Evolutionary conservation across 306 rosid species (phyloP), one percentile per base, ranked within the genome.

Genomic region (Quercus mongolica): DNA sequence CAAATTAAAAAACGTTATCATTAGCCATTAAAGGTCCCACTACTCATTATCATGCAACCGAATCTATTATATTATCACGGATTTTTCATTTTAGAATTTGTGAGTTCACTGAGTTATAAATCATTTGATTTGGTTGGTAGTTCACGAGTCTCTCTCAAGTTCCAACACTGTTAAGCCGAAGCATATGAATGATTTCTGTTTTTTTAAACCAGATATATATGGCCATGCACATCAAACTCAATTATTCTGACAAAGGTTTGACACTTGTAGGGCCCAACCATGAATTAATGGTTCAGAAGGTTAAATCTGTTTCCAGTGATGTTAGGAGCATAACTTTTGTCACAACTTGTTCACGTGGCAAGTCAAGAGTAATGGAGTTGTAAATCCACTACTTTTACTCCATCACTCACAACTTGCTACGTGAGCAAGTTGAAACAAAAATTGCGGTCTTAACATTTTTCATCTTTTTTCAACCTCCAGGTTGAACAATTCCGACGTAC

Each of bases 101-200:
- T 74, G 80, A 63, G 12, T 0, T 44, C 41, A 33, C 13, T 44
- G 3, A 44, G 51, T 44, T 44, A 14, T 10, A 33, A 44, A 44
- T 11, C 71, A 28, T 28, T 35, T 79, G 33, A 14, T 55, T 38
- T 82, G 76, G 80, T 68, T 70, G 90, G 83, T 81, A 35, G 88
- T 65, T 85, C 78, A 74, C 23, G 13, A 19, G 85, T 87, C 81
- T 54, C 81, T 54, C 33, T 75, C 86, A 51, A 25, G 46, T 68
- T 83, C 81, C 14, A 25, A 64, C 31, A 28, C 4, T 6, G 18
- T 44, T 15, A 31, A 62, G 21, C 49, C 33, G 13, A 51, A 51
- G 11, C 19, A 56, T 4, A 20, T 56, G 26, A 1, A n/a, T 3
- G 10, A 46, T 13, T n/a, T n/a, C n/a, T n/a, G n/a, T n/a, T n/a